These are phyloP conservation scores for Saitozyma sp. DNA, from an alignment of 768 basidiomycete genomes.

Conservation along the genomic window DNA sequence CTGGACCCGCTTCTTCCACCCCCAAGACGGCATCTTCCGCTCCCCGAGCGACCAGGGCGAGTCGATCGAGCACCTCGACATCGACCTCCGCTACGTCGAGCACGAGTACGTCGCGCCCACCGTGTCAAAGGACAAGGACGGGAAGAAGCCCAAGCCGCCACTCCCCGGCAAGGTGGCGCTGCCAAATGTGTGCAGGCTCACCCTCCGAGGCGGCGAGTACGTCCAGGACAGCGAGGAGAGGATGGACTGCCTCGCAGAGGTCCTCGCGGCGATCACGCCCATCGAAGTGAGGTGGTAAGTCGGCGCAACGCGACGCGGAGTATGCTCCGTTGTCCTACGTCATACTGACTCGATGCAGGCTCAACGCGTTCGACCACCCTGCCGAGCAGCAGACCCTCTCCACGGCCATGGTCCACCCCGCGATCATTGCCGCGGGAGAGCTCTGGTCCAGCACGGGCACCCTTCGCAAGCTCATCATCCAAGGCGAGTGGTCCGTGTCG, in stretches of 20 bases:
- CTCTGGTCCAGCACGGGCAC: slow-evolving; percentile 28
- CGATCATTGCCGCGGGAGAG: slow-evolving; percentile 41
- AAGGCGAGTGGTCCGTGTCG: slow-evolving; percentile 26
- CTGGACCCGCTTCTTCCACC: slow-evolving; percentile 41
- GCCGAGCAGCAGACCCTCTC: slow-evolving; percentile 39
- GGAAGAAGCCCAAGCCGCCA: not conserved
- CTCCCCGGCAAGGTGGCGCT: slow-evolving; percentile 17
- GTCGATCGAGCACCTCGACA: slow-evolving; percentile 44
- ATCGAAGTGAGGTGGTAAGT: slow-evolving; percentile 44
- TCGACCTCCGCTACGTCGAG: slow-evolving; percentile 41
- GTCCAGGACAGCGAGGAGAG: slow-evolving; percentile 38
- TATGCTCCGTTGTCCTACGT: slow-evolving; percentile 4
- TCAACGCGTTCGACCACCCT: slow-evolving; percentile 32
- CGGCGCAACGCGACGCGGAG: not conserved
- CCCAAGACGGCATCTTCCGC: slow-evolving; percentile 33
- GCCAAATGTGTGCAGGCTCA: slow-evolving; percentile 29
- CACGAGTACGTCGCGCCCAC: slow-evolving; percentile 2
- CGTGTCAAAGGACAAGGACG: not conserved
- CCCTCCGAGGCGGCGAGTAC: slow-evolving; percentile 43
- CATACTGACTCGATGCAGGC: slow-evolving; percentile 16
- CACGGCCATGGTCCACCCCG: slow-evolving; percentile 42
- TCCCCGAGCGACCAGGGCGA: slow-evolving; percentile 24
- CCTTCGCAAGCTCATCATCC: slow-evolving; percentile 36
- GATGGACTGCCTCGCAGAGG: slow-evolving; percentile 37
- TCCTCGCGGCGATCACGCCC: slow-evolving; percentile 33